phyloP scores from a whole-genome alignment of 2,329 filamentous ascomycete genomes.

The Thermomyces lanuginosus region DNA sequence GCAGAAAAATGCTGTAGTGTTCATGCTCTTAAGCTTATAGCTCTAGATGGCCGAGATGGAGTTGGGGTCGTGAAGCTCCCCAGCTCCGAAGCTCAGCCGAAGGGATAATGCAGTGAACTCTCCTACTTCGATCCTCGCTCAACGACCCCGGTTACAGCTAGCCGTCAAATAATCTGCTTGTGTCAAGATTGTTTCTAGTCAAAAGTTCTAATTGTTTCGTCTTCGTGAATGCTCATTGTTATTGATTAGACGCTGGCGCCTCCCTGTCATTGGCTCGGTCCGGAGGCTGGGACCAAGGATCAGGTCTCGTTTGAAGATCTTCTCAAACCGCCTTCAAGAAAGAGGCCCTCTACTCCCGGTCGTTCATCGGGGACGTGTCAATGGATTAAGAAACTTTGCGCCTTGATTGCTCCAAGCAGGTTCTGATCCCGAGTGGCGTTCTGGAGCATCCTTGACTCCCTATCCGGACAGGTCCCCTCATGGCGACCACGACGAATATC shows the following conservation, averaged over 20 bases:
- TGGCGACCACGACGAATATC: constrained; percentile 20
- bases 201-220: constrained; percentile 1
- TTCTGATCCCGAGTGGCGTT: background rate
- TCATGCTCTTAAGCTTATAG: too few species aligned
- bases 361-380: too few species aligned
- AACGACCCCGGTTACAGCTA: background rate
- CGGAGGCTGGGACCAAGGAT: too few species aligned
- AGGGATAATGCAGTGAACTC: background rate
- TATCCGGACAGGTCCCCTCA: constrained; percentile 7
- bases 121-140: background rate
- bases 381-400: too few species aligned
- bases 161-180: background rate
- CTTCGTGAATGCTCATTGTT: constrained; percentile 1
- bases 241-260: too few species aligned
- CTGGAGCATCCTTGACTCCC: background rate
- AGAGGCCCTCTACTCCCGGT: too few species aligned
- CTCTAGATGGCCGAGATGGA: too few species aligned
- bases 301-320: too few species aligned
- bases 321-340: too few species aligned
- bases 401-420: too few species aligned
- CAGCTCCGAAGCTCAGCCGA: background rate
- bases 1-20: too few species aligned
- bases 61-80: constrained; percentile 4
- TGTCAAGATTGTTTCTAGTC: background rate
- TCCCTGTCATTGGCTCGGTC: too few species aligned